Base-by-base conservation (phyloP, 345 rosid genomes). In the Raphanus raphanistrum region DNA sequence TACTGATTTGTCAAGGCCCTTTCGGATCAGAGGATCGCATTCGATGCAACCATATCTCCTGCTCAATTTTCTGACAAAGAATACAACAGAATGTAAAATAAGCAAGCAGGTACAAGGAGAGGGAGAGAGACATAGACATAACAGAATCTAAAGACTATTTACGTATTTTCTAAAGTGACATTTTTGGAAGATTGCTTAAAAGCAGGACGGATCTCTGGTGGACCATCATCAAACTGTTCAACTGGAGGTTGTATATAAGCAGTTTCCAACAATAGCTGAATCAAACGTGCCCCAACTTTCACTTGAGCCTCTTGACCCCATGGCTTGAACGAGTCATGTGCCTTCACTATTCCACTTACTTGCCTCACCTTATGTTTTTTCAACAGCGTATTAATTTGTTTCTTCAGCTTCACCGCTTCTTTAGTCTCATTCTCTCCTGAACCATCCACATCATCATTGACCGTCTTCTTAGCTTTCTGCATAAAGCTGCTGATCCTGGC, bases 221-320 rank as follows among this genome's bases (percentile, higher is more conserved):
- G 59, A 52, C 59, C 26, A 52, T 52, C 59, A 52, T 52, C 59
- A 52, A 52, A 52, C 59, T 52, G 11, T 6, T 52, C 11, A 1
- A 1, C 59, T 6, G 59, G 4, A 6, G 26, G 26, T 2, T 52
- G 59, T 16, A 52, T 52, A 52, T 52, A 16, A 15, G 26, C 59
- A 52, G 59, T 52, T 52, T 52, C 26, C 59, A 52, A 6, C 26
- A 52, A 52, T 0, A 52, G 26, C 26, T 52, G 27, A 52, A 52
- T 16, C 26, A 52, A 52, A 52, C 59, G 59, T 16, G 59, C 59
- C 26, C 59, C 26, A 52, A 52, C 59, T 97, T 93, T 90, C 63
- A 84, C 97, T 10, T 89, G 97, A 75, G 76, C 87, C 36, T 96
- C 97, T 84, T 89, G 97, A 73, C 98, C 93, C 99, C 99, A 96